Evolutionary conservation across 257 asterid species (phyloP), one percentile per base, ranked within the genome.

Genomic region (Nicotiana attenuata): DNA sequence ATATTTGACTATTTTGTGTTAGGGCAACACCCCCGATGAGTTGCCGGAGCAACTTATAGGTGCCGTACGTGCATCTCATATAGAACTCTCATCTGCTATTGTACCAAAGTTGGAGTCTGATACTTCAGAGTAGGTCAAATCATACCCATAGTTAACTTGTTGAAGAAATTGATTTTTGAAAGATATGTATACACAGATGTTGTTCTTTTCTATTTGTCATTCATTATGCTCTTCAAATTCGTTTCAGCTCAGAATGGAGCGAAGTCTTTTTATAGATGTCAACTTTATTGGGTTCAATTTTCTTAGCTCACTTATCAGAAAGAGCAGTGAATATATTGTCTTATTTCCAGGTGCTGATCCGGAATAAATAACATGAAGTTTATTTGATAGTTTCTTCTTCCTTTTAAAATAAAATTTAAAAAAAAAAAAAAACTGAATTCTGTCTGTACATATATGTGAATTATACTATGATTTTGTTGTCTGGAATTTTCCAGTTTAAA

Each of bases 1-100:
- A 71, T 81, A 22, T 26, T 67, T 79, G 4, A 22, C 35, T 41
- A 50, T 7, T 26, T 55, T 55, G 65, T 57, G 41, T 73, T 50
- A 89, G 92, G 88, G 83, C 28, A 86, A 83, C 85, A 68, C 87
- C 7, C 47, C 85, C 0, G 91, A 86, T 28, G 92, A 87, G 76
- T 87, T 89, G 82, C 92, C 91, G 24, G 91, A 89, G 86, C 82
- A 88, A 76, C 88, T 87, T 71, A 71, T 89, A 20, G 91, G 90
- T 47, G 92, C 90, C 20, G 89, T 89, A 31, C 91, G 89, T 33
- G 88, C 84, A 61, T 89, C 89, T 14, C 92, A 89, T 76, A 52
- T 89, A 50, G 91, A 89, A 84, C 65, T 87, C 41, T 84, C 89
- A 8, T 82, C 89, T 14, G 92, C 92, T 16, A 22, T 86, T 76